These are phyloP conservation scores for Agrostemma githago DNA, from an alignment of 148 eudicot genomes.

Conservation along the genomic window DNA sequence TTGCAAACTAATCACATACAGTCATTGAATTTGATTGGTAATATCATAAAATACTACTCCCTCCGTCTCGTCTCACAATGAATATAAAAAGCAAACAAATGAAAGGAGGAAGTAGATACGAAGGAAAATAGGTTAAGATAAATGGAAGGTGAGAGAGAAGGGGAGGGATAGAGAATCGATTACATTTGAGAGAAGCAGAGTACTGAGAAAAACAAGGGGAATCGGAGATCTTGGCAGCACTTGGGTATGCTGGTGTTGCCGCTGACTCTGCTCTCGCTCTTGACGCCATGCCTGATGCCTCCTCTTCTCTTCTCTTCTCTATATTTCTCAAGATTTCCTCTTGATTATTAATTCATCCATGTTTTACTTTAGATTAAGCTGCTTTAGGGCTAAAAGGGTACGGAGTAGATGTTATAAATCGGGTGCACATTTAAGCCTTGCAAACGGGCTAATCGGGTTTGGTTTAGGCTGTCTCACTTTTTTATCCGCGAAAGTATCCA, in stretches of 20 bases:
- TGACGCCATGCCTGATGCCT: constrained; percentile 23
- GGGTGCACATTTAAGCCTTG: too few relatives aligned
- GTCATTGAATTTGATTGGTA: not conserved
- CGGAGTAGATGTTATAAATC: too few relatives aligned
- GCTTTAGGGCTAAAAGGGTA: too few relatives aligned
- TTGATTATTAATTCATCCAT: not conserved
- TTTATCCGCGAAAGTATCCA: too few relatives aligned
- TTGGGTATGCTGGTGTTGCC: constrained; percentile 62
- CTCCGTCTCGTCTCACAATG: too few relatives aligned
- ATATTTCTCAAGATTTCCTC: not conserved
- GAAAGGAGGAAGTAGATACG: too few relatives aligned
- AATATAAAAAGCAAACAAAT: too few relatives aligned
- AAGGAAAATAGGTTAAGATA: not conserved
- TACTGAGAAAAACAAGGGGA: constrained; percentile 79
- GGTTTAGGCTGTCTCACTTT: too few relatives aligned
- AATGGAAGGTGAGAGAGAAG: not conserved
- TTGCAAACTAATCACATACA: not conserved
- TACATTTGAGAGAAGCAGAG: constrained; percentile 90
- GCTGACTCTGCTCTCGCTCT: constrained; percentile 42
- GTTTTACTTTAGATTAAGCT: not conserved
- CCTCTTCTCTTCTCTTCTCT: not conserved
- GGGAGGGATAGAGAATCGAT: constrained; percentile 6
- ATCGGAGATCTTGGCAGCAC: constrained; percentile 75
- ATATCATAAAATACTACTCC: too few relatives aligned
- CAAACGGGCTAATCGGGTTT: too few relatives aligned